Evolutionary conservation across 345 rosid genomes (phyloP), one percentile per base, ranked within the genome.

Genomic region (Streptanthus diversifolius): DNA sequence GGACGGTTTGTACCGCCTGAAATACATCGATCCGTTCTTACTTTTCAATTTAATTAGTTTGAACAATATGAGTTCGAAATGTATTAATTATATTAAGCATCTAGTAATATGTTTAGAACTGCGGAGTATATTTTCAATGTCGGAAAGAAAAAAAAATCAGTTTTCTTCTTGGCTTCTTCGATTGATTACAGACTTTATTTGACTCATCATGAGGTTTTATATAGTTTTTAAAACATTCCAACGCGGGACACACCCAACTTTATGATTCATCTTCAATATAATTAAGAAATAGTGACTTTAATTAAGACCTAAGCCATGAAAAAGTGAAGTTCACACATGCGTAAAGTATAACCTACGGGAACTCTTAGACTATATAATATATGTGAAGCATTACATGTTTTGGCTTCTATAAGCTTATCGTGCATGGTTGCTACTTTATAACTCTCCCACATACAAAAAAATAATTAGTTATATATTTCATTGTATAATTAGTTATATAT

Each of bases 251-350:
- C 25, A 47, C 48, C 21, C 44, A 33, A 22, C 69, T 43, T 32
- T 35, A 62, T 43, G 65, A 53, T 40, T 52, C 21, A 52, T 35
- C 14, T 69, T 63, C 47, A 14, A 29, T 48, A 43, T 63, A 47
- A 63, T 70, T 70, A 63, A 76, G 15, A 62, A 75, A 63, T 7
- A 70, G 15, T 53, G 57, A 36, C 66, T 63, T 70, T 44, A 70
- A 70, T 33, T 63, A 53, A 70, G 54, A 51, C 60, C 48, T 76
- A 70, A 64, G 48, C 39, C 71, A 57, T 70, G 75, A 44, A 69
- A 75, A 77, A 64, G 72, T 63, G 75, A 76, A 64, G 55, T 56
- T 70, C 36, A 77, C 80, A 70, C 80, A 77, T 77, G 80, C 72
- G 64, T 70, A 77, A 77, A 77, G 80, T 64, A 63, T 55, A 56